These are phyloP conservation scores for Fusarium irregulare DNA, from an alignment of 2,329 filamentous ascomycete genomes.

Conservation along the genomic window DNA sequence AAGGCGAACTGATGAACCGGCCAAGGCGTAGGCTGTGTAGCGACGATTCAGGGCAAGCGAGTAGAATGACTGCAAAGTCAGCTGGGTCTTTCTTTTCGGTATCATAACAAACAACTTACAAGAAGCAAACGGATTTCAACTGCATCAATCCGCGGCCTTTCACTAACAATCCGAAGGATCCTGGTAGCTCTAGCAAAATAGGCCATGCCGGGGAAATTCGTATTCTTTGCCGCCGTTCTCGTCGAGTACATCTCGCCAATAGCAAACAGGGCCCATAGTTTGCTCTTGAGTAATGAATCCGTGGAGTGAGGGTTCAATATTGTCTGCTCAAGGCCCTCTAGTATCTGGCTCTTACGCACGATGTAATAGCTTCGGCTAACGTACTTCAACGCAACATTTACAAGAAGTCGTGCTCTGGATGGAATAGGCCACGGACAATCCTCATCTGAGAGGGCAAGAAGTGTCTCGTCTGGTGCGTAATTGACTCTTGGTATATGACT, in stretches of 20 bases:
- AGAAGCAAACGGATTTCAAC: conserved; percentile 59
- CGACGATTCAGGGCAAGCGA: conserved; percentile 58
- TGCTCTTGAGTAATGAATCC: conserved; percentile 52
- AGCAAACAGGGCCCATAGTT: conserved; percentile 58
- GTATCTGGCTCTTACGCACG: conserved; percentile 53
- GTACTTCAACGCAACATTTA: conserved; percentile 55
- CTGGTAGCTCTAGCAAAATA: conserved; percentile 57
- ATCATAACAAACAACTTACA: conserved; percentile 43
- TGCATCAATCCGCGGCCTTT: conserved; percentile 56
- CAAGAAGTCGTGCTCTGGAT: conserved; percentile 44
- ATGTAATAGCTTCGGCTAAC: conserved; percentile 57
- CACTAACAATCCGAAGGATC: conserved; percentile 54
- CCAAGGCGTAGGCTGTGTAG: conserved; percentile 57
- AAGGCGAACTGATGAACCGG: conserved; percentile 58
- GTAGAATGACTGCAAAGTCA: conserved; percentile 54
- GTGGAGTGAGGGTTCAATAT: conserved; percentile 51
- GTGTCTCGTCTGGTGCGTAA: conserved; percentile 49
- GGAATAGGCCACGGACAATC: conserved; percentile 54
- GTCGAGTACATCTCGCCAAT: conserved; percentile 60
- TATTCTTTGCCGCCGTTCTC: conserved; percentile 49
- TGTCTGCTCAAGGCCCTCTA: conserved; percentile 52
- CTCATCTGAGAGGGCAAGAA: conserved; percentile 45
- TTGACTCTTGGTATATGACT: conserved; percentile 51
- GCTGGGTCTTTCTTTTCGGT: rapidly evolving
- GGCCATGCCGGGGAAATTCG: conserved; percentile 55